These are phyloP conservation scores for Scheffersomyces stambukii DNA, from an alignment of 1,139 yeast species.

Conservation along the genomic window DNA sequence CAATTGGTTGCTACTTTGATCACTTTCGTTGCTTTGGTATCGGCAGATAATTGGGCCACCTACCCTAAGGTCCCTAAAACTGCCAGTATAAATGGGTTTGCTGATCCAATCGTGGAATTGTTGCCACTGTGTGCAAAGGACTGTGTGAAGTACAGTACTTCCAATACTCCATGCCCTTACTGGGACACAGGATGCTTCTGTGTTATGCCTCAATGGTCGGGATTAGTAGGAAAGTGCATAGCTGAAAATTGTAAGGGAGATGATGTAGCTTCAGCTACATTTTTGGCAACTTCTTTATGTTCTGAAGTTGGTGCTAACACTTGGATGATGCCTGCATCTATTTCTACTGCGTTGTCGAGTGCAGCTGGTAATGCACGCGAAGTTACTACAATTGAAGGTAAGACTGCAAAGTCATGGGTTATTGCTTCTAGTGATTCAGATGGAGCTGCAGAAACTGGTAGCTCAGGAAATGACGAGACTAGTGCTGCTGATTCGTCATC, in stretches of 20 bases:
- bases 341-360: slow-evolving; percentile 27
- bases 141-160: slow-evolving; percentile 35
- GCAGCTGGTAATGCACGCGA: slow-evolving; percentile 17
- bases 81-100: slow-evolving; percentile 49
- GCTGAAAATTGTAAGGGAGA: slow-evolving; percentile 37
- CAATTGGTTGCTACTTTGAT: no score
- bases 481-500: neutral
- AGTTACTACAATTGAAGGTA: slow-evolving; percentile 12
- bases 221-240: slow-evolving; percentile 42
- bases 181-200: slow-evolving; percentile 55
- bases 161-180: slow-evolving; percentile 45
- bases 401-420: slow-evolving; percentile 11
- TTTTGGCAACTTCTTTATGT: slow-evolving; percentile 40
- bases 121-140: slow-evolving; percentile 43
- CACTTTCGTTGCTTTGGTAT: slow-evolving; percentile 5
- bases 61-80: slow-evolving; percentile 48
- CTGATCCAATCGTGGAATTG: slow-evolving; percentile 40
- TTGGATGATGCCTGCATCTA: slow-evolving; percentile 44
- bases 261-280: slow-evolving; percentile 36
- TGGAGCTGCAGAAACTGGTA: slow-evolving; percentile 8
- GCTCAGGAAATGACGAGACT: neutral
- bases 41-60: slow-evolving; percentile 21
- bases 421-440: slow-evolving; percentile 12
- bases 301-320: slow-evolving; percentile 40
- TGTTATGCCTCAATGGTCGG: slow-evolving; percentile 47